Conservation (phyloP, 306 rosid genomes). For the Quercus aquifolioides region DNA sequence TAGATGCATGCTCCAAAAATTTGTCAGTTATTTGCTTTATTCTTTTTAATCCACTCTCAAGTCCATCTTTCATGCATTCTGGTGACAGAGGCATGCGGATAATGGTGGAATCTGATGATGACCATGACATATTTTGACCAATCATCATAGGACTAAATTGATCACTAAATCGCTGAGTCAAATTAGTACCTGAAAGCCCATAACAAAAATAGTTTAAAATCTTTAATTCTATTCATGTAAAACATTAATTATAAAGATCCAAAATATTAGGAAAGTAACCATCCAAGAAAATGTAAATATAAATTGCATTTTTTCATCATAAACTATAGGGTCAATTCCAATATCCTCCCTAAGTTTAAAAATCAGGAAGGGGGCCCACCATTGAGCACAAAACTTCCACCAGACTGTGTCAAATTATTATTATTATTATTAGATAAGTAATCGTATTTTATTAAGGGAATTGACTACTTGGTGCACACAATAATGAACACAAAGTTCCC, state of each 20-base stretch:
- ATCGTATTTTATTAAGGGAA: too few species aligned
- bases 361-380: neutral
- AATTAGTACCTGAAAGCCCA: conserved; percentile 76
- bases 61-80: conserved; percentile 59
- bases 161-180: conserved; percentile 71
- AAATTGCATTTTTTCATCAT: neutral
- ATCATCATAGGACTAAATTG: conserved; percentile 89
- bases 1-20: conserved; percentile 77
- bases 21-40: conserved; percentile 61
- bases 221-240: neutral
- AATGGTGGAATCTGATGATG: conserved; percentile 74
- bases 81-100: conserved; percentile 92
- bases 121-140: conserved; percentile 60
- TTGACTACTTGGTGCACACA: too few species aligned
- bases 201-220: conserved; percentile 12
- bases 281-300: neutral
- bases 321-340: neutral
- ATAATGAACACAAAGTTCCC: too few species aligned
- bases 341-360: neutral
- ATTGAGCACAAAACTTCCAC: neutral
- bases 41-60: conserved; percentile 53
- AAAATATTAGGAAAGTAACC: neutral
- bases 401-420: neutral
- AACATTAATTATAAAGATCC: neutral
- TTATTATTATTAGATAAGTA: neutral